These are phyloP conservation scores for Heracleum sosnowskyi DNA, from an alignment of 129 eudicot species.

Conservation along the genomic window DNA sequence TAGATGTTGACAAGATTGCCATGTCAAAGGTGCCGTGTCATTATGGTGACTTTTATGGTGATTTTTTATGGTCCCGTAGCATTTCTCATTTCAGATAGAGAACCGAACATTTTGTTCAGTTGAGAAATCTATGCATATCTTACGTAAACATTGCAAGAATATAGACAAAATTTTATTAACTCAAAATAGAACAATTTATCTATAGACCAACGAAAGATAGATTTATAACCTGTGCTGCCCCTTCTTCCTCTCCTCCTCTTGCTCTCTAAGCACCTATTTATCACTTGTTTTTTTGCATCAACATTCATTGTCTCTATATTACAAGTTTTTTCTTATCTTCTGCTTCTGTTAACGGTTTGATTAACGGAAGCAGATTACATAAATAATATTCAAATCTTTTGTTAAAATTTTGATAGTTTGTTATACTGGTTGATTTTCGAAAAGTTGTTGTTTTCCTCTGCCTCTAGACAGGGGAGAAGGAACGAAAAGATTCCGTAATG, in stretches of 20 bases:
- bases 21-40: no score
- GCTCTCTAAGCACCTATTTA: background rate
- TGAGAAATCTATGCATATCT: constrained; percentile 5
- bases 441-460: background rate
- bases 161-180: background rate
- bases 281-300: background rate
- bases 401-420: background rate
- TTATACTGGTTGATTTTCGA: background rate
- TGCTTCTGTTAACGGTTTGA: background rate
- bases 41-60: no score
- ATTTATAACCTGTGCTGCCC: background rate
- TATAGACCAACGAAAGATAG: no score
- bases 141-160: background rate
- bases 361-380: background rate
- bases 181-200: background rate
- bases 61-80: no score
- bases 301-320: constrained; percentile 1
- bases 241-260: constrained; percentile 1
- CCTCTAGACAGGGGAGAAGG: constrained; percentile 5
- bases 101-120: background rate
- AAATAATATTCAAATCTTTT: background rate
- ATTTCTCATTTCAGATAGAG: no score
- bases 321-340: background rate
- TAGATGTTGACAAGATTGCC: no score
- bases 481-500: constrained; percentile 1